Base-by-base conservation (phyloP, 1,284 basidiomycete genomes). In the Irpex sp. region DNA sequence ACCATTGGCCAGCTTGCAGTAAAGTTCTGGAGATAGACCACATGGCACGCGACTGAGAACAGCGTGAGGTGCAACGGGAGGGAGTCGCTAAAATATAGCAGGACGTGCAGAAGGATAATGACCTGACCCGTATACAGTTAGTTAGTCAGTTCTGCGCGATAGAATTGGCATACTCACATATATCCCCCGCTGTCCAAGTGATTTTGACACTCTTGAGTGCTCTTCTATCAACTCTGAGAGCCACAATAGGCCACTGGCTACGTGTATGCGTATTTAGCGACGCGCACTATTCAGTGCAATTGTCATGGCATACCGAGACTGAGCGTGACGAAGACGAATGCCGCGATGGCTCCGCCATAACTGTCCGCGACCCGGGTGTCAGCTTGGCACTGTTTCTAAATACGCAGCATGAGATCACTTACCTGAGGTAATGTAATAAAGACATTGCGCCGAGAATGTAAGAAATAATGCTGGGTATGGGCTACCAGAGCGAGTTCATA, bases 191-290 rank as follows among this genome's bases (percentile, higher is more conserved):
- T 91, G 87, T 1, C 95, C 95, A 19, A 94, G 72, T 1, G 76
- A 68, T 75, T 96, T 96, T 6, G 95, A 91, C 58, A 82, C 69
- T 52, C 84, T 83, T 12, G 93, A 88, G 74, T 96, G 89, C 72
- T 98, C 95, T 73, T 98, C 95, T 65, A 97, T 96, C 55, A 97
- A 75, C 74, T 98, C 95, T 2, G 95, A 95, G 33, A 97, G 79
- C 82, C 94, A 96, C 62, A 98, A 77, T 56, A 98, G 79, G 8
- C 94, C 95, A 73, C 92, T 96, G 57, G 95, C 95, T 96, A 71
- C 37, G 14, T 39, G 14, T 6, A 39, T 14, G 14, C 14, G 6
- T 39, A 39, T 39, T 39, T 6, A 39, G 37, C 37, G 37, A 14
- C 37, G 37, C 37, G 37, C 37, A 39, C 37, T 7, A 39, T 14